phyloP scores from a whole-genome alignment of 1,139 yeast genomes.

The Hemisphaericaspora lyxosophila region DNA sequence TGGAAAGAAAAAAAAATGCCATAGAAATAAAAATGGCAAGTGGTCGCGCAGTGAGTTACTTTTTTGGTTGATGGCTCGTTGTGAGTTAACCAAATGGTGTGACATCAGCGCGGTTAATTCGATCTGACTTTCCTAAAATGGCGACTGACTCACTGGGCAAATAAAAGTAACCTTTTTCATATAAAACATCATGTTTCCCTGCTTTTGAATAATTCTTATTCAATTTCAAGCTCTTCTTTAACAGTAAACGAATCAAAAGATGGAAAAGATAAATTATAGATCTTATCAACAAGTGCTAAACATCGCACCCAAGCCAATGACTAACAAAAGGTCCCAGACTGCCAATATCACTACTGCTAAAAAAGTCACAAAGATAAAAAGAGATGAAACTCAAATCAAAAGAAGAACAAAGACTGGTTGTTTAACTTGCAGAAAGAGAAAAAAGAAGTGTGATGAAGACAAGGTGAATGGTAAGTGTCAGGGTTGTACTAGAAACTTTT shows the following conservation, averaged over 20 bases:
- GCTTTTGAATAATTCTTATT: neutral
- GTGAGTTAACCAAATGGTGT: conserved; percentile 4
- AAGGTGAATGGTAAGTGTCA: conserved; percentile 47
- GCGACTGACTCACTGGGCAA: conserved; percentile 3
- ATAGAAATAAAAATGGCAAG: conserved; percentile 1
- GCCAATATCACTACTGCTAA: conserved; percentile 16
- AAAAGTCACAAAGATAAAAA: conserved; percentile 19
- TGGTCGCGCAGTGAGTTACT: conserved; percentile 5
- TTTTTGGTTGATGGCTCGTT: conserved; percentile 6
- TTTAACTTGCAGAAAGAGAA: conserved; percentile 45
- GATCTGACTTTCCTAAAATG: conserved; percentile 7
- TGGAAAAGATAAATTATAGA: conserved; percentile 26
- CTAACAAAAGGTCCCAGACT: conserved; percentile 12
- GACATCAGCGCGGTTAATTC: conserved; percentile 8
- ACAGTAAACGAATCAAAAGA: conserved; percentile 1
- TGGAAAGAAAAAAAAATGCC: neutral
- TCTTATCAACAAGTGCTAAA: conserved; percentile 45
- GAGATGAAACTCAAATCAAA: conserved; percentile 18
- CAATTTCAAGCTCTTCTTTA: neutral
- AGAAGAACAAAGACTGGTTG: conserved; percentile 47
- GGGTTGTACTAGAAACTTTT: conserved; percentile 47
- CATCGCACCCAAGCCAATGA: conserved; percentile 27
- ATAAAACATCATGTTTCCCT: neutral
- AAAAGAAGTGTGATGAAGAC: conserved; percentile 49
- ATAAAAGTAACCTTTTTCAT: neutral